phyloP scores from a whole-genome alignment of 1,284 basidiomycete species.

The Pseudozyma thailandica region DNA sequence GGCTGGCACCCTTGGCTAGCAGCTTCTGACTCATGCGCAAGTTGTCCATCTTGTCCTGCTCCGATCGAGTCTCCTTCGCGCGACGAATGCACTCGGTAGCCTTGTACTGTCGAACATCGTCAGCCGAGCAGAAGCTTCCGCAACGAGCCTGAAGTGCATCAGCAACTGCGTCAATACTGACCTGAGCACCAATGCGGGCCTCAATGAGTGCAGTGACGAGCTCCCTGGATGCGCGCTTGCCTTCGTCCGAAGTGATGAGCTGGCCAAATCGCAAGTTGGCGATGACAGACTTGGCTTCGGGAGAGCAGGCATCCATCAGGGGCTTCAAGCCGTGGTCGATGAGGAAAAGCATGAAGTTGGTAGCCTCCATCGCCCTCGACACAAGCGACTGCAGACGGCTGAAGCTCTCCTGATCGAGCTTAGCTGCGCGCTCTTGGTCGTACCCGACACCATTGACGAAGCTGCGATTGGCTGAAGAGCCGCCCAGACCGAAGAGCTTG shows the following conservation, averaged over 20 bases:
- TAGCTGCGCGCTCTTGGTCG: constrained; percentile 48
- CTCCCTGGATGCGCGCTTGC: constrained; percentile 84
- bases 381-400: constrained; percentile 79
- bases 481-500: constrained; percentile 60
- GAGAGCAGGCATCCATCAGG: constrained; percentile 73
- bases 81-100: constrained; percentile 92
- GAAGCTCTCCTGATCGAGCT: constrained; percentile 82
- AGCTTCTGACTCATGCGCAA: constrained; percentile 70
- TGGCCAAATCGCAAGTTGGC: constrained; percentile 54
- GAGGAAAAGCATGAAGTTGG: constrained; percentile 90
- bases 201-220: constrained; percentile 81
- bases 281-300: constrained; percentile 49
- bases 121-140: constrained; percentile 95
- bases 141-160: constrained; percentile 93
- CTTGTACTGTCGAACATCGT: constrained; percentile 98
- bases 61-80: constrained; percentile 82
- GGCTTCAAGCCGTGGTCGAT: constrained; percentile 91
- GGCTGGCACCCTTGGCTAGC: constrained; percentile 86
- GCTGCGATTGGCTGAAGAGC: constrained; percentile 40
- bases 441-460: constrained; percentile 36
- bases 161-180: constrained; percentile 94
- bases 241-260: constrained; percentile 78
- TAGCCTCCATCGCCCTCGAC: constrained; percentile 72
- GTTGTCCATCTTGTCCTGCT: constrained; percentile 66
- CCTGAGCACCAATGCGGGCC: constrained; percentile 94